These are phyloP conservation scores for Cutaneotrichosporon sp. DNA, from an alignment of 1,284 basidiomycete genomes.

Conservation along the genomic window DNA sequence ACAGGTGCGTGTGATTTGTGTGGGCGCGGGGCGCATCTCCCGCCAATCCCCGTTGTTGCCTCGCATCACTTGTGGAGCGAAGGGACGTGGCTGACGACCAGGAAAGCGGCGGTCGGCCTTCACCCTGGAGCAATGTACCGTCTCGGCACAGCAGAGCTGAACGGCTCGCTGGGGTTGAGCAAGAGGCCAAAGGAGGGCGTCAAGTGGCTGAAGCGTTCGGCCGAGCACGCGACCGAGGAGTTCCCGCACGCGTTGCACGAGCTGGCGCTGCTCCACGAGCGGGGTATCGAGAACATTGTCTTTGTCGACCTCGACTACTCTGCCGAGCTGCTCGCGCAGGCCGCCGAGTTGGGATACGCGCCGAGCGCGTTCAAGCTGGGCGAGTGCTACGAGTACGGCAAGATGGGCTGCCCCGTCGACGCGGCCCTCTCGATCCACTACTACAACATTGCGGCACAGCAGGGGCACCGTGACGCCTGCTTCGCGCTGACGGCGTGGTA, in stretches of 20 bases:
- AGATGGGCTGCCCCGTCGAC: slow-evolving; percentile 98
- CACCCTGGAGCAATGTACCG: slow-evolving; percentile 98
- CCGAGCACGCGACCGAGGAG: slow-evolving; percentile 90
- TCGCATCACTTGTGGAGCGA: neutral
- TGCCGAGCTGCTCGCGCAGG: slow-evolving; percentile 90
- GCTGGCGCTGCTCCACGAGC: slow-evolving; percentile 88
- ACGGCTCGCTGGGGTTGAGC: slow-evolving; percentile 86
- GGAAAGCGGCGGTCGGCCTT: slow-evolving; percentile 84
- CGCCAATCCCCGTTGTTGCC: neutral
- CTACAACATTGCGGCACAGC: slow-evolving; percentile 99
- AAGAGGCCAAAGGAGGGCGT: slow-evolving; percentile 93
- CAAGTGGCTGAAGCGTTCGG: slow-evolving; percentile 96
- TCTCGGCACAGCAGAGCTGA: slow-evolving; percentile 92
- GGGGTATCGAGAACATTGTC: slow-evolving; percentile 93
- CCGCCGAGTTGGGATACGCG: slow-evolving; percentile 92
- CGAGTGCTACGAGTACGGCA: slow-evolving; percentile 99
- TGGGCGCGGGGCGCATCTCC: too few relatives aligned
- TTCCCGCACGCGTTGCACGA: slow-evolving; percentile 97
- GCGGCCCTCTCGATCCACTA: slow-evolving; percentile 97
- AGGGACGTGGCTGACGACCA: slow-evolving; percentile 41
- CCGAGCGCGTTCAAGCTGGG: slow-evolving; percentile 94
- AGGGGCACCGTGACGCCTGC: slow-evolving; percentile 94
- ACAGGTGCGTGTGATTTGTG: slow-evolving; percentile 59
- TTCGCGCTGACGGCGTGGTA: slow-evolving; percentile 99
- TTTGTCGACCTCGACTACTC: slow-evolving; percentile 97